Percentiles rank a stretch among this genome's conserved stretches.
These are phyloP conservation scores for Nissolia schottii DNA, from an alignment of 306 rosid genomes.

Conservation along the genomic window DNA sequence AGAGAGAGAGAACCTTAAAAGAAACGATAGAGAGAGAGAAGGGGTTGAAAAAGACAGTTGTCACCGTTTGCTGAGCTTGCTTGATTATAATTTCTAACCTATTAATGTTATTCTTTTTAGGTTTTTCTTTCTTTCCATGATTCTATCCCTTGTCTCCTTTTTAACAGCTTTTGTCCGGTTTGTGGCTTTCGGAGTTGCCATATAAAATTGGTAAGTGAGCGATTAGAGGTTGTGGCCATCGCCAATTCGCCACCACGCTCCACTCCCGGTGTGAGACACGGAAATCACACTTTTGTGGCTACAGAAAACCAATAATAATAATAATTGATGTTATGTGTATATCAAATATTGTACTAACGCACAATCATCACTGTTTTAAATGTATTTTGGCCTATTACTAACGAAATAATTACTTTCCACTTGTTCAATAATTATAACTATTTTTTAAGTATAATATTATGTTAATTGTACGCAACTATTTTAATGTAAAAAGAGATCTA, in stretches of 20 bases:
- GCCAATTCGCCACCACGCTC: neutral
- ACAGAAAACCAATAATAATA: neutral
- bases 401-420: too few species aligned
- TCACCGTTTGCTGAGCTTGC: constrained; percentile 35
- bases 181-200: constrained; percentile 24
- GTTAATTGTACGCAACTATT: too few species aligned
- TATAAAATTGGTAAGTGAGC: constrained; percentile 16
- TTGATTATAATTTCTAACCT: constrained; percentile 21
- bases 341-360: too few species aligned
- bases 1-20: constrained; percentile 31
- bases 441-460: too few species aligned
- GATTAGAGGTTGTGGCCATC: neutral
- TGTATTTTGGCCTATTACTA: too few species aligned
- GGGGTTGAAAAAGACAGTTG: constrained; percentile 52
- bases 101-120: neutral
- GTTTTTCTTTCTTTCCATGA: neutral
- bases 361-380: too few species aligned
- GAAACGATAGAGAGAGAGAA: neutral
- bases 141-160: neutral
- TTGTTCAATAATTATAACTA: too few species aligned
- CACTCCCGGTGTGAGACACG: neutral
- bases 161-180: constrained; percentile 28
- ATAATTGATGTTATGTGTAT: too few species aligned
- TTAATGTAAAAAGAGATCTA: too few species aligned
- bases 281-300: neutral